These are phyloP conservation scores for Trichophyton simii DNA, from an alignment of 2,329 filamentous ascomycete genomes.

Conservation along the genomic window DNA sequence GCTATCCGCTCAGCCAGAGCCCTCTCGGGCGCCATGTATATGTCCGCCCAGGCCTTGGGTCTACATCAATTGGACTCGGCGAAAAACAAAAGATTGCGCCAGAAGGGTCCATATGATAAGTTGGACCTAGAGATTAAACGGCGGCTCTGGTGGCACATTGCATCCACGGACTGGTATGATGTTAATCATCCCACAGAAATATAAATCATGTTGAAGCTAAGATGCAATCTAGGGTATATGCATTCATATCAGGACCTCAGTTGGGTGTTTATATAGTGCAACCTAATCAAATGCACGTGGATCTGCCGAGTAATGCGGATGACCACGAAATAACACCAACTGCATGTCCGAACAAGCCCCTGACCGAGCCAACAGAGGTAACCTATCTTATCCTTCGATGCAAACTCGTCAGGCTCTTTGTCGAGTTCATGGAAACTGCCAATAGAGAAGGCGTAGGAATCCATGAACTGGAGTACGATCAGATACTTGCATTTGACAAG, in stretches of 20 bases:
- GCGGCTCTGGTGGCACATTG: constrained; percentile 35
- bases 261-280: constrained; percentile 35
- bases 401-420: constrained; percentile 30
- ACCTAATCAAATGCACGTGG: constrained; percentile 31
- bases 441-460: constrained; percentile 19
- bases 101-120: constrained; percentile 11
- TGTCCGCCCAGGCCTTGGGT: constrained; percentile 3
- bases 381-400: constrained; percentile 35
- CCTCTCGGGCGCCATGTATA: constrained; percentile 5
- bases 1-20: constrained; percentile 3
- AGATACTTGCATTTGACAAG: constrained; percentile 28
- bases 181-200: background rate
- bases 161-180: constrained; percentile 32
- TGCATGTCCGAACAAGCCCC: constrained; percentile 17
- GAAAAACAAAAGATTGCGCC: constrained; percentile 5
- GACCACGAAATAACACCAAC: constrained; percentile 10
- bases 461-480: constrained; percentile 23
- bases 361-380: constrained; percentile 32
- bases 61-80: constrained; percentile 6
- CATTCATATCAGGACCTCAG: constrained; percentile 32
- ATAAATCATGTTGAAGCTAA: background rate
- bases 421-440: constrained; percentile 29
- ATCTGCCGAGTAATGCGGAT: constrained; percentile 31
- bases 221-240: constrained; percentile 22
- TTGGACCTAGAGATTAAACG: constrained; percentile 27